Evolutionary conservation across 257 asterid species (phyloP), one percentile per base, ranked within the genome.

Genomic region (Osmanthus fragrans): DNA sequence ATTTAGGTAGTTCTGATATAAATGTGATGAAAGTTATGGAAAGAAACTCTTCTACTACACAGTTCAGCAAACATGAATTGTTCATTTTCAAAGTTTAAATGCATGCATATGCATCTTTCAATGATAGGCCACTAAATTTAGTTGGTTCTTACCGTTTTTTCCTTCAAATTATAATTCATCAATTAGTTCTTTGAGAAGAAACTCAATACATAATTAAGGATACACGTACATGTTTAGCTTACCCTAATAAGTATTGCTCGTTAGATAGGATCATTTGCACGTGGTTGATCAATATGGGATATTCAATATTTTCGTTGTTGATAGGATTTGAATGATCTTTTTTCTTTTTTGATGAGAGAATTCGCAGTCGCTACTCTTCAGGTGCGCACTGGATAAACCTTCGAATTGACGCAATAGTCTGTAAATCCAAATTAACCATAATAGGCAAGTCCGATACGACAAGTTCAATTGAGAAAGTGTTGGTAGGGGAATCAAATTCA

Each of bases 1-100:
- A 34, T 47, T 42, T 70, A 27, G 84, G 84, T 71, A 64, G 85
- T 74, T 84, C 70, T 73, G 85, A 56, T 73, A 56, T 81, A 78
- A 84, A 84, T 76, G 80, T 78, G 78, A 37, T 42, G 71, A 66
- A 47, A 76, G 60, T 76, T 40, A 42, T 83, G 70, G 65, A 74
- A 80, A 49, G 10, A 10, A 56, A n/a, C 23, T 1, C 45, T 27
- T 75, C 33, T 65, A 39, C 21, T 2, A 3, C 33, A 23, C 49
- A 32, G 25, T n/a, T 68, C 8, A 80, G 74, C 63, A 40, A 73
- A 77, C 9, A 37, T 66, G 47, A 76, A 32, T 66, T 29, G 63
- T 56, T 73, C 33, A 15, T 34, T 40, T 78, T 21, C 71, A 60
- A 60, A 23, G 68, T 21, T 60, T 60, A 2, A 60, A 60, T 60